Evolutionary conservation across 2,329 filamentous ascomycete genomes (phyloP).

Genomic region (Fusarium sp.): DNA sequence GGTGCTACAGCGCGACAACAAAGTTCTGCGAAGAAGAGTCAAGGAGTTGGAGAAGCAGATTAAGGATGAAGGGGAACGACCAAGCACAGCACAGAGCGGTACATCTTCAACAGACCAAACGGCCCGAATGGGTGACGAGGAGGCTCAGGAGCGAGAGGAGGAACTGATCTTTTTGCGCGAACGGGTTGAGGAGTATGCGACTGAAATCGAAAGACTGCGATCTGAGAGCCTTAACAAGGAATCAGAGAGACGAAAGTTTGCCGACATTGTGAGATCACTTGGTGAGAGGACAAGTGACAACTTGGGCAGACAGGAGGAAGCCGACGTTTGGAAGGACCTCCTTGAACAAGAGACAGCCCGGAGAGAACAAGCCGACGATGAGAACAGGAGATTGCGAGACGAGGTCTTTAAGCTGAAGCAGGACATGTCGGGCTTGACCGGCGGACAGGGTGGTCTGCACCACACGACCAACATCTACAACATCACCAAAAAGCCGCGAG

Average conservation of each 20-base stretch:
- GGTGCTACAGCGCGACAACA: conserved; percentile 91
- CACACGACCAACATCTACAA: conserved; percentile 77
- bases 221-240: conserved; percentile 84
- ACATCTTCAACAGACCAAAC: conserved; percentile 69
- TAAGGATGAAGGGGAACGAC: conserved; percentile 72
- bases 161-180: conserved; percentile 89
- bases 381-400: conserved; percentile 85
- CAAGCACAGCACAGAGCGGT: conserved; percentile 68
- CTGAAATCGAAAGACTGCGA: conserved; percentile 84
- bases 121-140: conserved; percentile 67
- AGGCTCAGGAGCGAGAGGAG: conserved; percentile 79
- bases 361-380: conserved; percentile 90
- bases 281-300: conserved; percentile 62
- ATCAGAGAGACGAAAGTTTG: conserved; percentile 86
- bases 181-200: conserved; percentile 84
- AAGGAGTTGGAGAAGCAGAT: conserved; percentile 89
- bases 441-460: conserved; percentile 55
- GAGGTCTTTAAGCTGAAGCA: conserved; percentile 82
- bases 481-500: conserved; percentile 66
- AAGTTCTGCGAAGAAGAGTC: conserved; percentile 81
- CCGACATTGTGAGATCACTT: conserved; percentile 77
- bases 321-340: conserved; percentile 95
- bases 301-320: conserved; percentile 68
- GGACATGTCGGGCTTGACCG: conserved; percentile 60
- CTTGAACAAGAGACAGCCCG: conserved; percentile 91